phyloP scores from a whole-genome alignment of 2,329 filamentous ascomycete genomes.

The Bipolaris sorokiniana region DNA sequence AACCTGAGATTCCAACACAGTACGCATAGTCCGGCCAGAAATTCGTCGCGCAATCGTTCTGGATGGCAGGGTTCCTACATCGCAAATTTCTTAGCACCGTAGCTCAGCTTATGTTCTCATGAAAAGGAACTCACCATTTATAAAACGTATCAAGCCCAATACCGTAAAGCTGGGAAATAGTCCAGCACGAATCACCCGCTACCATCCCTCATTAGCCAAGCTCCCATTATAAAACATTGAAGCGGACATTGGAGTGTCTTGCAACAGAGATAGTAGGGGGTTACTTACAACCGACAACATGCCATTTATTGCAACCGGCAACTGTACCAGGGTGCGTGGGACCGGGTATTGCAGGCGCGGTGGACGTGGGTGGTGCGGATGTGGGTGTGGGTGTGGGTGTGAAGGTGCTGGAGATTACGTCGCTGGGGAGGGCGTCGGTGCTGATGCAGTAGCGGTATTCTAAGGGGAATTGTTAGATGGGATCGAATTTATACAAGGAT shows the following conservation, averaged over 20 bases:
- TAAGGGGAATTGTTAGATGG: slow-evolving; percentile 3
- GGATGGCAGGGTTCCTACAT: not conserved
- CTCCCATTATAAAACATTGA: not conserved
- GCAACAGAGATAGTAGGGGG: not conserved
- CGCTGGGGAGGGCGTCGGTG: slow-evolving; percentile 14
- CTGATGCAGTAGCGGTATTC: slow-evolving; percentile 13
- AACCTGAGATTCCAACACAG: not conserved
- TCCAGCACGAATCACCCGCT: slow-evolving; percentile 11
- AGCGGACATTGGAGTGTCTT: too few species aligned
- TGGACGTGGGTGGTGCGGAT: slow-evolving; percentile 15
- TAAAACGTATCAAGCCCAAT: slow-evolving; percentile 10
- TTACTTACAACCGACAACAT: slow-evolving; percentile 15
- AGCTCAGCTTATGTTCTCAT: not conserved
- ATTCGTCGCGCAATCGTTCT: not conserved
- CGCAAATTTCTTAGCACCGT: not conserved
- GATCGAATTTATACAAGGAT: slow-evolving; percentile 6
- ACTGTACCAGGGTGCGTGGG: slow-evolving; percentile 13
- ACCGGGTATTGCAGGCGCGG: slow-evolving; percentile 8
- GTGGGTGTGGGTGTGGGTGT: slow-evolving; percentile 6
- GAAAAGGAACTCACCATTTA: slow-evolving; percentile 9
- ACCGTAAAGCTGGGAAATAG: slow-evolving; percentile 11
- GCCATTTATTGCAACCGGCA: slow-evolving; percentile 12
- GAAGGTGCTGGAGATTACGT: slow-evolving; percentile 13
- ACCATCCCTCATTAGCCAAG: not conserved
- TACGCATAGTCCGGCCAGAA: not conserved